Evolutionary conservation across 2,329 filamentous ascomycete species (phyloP), one percentile per base, ranked within the genome.

Genomic region (Fusarium algeriense): DNA sequence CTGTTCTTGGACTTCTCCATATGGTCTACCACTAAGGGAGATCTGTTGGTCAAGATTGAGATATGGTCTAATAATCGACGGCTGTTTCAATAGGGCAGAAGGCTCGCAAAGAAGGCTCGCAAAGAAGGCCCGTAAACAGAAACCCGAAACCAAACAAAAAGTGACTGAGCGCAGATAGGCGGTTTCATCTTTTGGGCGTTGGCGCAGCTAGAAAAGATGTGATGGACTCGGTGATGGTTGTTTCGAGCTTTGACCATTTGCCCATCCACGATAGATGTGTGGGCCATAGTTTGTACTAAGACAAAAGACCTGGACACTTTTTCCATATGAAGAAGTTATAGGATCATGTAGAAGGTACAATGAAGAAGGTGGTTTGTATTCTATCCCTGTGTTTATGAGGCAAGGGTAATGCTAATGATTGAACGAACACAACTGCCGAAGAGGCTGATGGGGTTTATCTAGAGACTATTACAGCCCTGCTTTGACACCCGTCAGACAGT

Each of bases 191-290:
- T 57, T 40, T 53, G 45, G 62, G 40, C 26, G 55, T 28, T 53
- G 41, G 49, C 30, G 45, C 45, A 34, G 23, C 52, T 52, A 41
- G 34, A 59, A 28, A 60, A 57, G 54, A 64, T 59, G 37, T 30
- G 44, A 38, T 35, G 35, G 38, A 67, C 43, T 52, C 14, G 26
- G 26, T 20, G 28, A 35, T 61, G 49, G 40, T 62, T 54, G 59
- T 60, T 58, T 69, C 54, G 44, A 65, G 41, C 60, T 69, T 69
- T 59, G 50, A 60, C 68, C 50, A 35, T 32, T 40, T 46, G 35
- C n/a, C 23, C 20, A 13, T 32, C 20, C 19, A 38, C 37, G 32
- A 32, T 60, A 55, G 32, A 48, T 49, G 35, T 37, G 37, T 37
- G 53, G 60, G 38, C 40, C 26, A 46, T n/a, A 20, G 17, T 60